Evolutionary conservation across 2,329 filamentous ascomycete species (phyloP).

Genomic region (Sarocladiaceae sp.): DNA sequence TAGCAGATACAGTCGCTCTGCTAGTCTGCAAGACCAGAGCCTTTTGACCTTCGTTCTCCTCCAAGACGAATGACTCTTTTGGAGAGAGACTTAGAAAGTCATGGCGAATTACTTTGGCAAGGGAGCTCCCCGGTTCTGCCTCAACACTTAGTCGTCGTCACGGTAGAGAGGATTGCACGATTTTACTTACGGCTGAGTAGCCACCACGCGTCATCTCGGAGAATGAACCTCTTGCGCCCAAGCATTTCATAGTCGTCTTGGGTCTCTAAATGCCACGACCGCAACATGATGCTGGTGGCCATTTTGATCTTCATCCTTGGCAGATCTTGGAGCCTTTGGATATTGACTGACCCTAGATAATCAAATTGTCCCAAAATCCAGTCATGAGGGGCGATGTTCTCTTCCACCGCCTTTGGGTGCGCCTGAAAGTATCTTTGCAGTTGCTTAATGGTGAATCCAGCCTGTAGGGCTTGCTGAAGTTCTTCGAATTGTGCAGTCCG

Average conservation of each 20-base stretch:
- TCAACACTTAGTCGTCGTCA: not conserved
- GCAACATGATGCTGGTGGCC: slow-evolving; percentile 39
- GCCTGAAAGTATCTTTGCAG: slow-evolving; percentile 36
- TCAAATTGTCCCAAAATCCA: slow-evolving; percentile 8
- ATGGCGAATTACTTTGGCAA: slow-evolving; percentile 23
- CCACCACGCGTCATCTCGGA: slow-evolving; percentile 36
- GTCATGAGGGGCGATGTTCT: not conserved
- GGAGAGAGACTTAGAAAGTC: slow-evolving; percentile 26
- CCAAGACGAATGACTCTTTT: slow-evolving; percentile 23
- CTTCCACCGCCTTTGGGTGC: slow-evolving; percentile 4
- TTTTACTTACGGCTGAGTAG: slow-evolving; percentile 39
- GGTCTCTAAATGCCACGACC: slow-evolving; percentile 47
- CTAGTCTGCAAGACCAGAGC: slow-evolving; percentile 14
- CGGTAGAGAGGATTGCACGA: not conserved
- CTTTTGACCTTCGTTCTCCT: not conserved
- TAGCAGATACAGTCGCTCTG: slow-evolving; percentile 23
- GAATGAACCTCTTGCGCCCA: slow-evolving; percentile 35
- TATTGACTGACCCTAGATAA: not conserved
- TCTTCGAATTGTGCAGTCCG: slow-evolving; percentile 35
- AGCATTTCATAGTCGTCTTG: slow-evolving; percentile 38
- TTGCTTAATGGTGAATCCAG: slow-evolving; percentile 45
- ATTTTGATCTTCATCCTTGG: slow-evolving; percentile 34
- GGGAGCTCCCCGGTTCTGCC: slow-evolving; percentile 15
- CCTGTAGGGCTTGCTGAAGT: slow-evolving; percentile 31
- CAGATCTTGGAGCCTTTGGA: not conserved